Conservation (phyloP, 2,329 filamentous ascomycete genomes). For the Curvularia sp. region DNA sequence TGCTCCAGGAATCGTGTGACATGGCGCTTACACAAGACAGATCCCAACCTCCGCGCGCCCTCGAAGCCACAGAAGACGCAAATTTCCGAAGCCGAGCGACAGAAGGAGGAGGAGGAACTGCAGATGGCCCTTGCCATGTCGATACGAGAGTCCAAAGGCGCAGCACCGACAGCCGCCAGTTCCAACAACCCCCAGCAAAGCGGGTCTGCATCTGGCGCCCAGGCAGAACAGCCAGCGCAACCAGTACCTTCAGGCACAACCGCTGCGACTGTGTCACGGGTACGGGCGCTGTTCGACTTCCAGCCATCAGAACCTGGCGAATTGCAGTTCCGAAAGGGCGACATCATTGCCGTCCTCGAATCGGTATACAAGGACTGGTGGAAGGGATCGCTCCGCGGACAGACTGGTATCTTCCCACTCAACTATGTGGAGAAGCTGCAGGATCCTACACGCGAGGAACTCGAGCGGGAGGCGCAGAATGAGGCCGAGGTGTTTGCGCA, state of each 20-base stretch:
- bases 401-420: slow-evolving; percentile 96
- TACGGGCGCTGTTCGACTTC: slow-evolving; percentile 93
- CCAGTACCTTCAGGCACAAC: slow-evolving; percentile 82
- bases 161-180: slow-evolving; percentile 51
- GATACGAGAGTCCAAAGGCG: slow-evolving; percentile 77
- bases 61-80: slow-evolving; percentile 93
- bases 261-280: slow-evolving; percentile 92
- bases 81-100: slow-evolving; percentile 86
- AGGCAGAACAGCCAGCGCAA: slow-evolving; percentile 57
- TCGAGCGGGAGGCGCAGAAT: slow-evolving; percentile 95
- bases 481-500: slow-evolving; percentile 81
- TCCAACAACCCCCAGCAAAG: slow-evolving; percentile 51
- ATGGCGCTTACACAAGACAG: slow-evolving; percentile 55
- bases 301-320: slow-evolving; percentile 92
- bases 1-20: neutral
- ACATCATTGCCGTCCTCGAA: slow-evolving; percentile 95
- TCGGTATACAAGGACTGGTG: slow-evolving; percentile 99
- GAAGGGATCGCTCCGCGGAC: slow-evolving; percentile 91
- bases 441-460: slow-evolving; percentile 90
- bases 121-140: slow-evolving; percentile 95
- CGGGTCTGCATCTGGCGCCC: slow-evolving; percentile 25
- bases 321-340: slow-evolving; percentile 93
- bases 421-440: slow-evolving; percentile 99
- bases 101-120: slow-evolving; percentile 95
- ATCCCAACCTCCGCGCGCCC: slow-evolving; percentile 88